These are phyloP conservation scores for Cephalotrichum gorgonifer DNA, from an alignment of 2,329 filamentous ascomycete species.

Conservation along the genomic window DNA sequence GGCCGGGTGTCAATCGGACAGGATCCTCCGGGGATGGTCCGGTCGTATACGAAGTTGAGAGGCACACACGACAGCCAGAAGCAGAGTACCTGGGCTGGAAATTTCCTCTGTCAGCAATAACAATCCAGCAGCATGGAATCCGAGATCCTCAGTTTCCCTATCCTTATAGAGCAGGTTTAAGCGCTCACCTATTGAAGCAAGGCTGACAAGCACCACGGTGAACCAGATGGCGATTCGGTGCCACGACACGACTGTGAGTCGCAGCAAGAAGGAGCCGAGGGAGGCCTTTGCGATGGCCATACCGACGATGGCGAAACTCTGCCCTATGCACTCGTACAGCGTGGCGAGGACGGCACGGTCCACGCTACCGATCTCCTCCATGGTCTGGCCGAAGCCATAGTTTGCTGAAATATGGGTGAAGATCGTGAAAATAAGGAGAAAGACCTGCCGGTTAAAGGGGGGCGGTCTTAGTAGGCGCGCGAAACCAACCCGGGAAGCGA, in stretches of 20 bases:
- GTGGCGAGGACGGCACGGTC: constrained; percentile 15
- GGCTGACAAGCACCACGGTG: constrained; percentile 12
- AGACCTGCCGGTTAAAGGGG: constrained; percentile 10
- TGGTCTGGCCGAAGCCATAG: constrained; percentile 22
- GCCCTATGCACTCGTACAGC: constrained; percentile 20
- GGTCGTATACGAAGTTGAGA: constrained; percentile 11
- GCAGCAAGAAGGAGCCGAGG: constrained; percentile 26
- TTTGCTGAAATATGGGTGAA: constrained; percentile 18
- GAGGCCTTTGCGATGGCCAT: constrained; percentile 28
- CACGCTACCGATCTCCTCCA: constrained; percentile 11
- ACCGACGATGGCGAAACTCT: constrained; percentile 25
- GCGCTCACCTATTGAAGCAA: too few relatives aligned
- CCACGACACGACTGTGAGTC: constrained; percentile 21
- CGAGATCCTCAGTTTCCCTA: too few relatives aligned
- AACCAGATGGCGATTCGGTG: constrained; percentile 24
- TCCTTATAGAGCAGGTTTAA: too few relatives aligned
- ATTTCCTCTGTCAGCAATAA: too few relatives aligned
- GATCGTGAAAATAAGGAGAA: constrained; percentile 21
- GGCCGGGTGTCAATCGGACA: constrained; percentile 12
- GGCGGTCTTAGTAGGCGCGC: background rate
- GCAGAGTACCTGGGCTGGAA: constrained; percentile 8
- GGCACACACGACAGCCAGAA: constrained; percentile 12
- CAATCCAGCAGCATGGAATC: too few relatives aligned
- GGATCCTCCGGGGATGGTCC: constrained; percentile 8
- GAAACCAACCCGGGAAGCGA: background rate